phyloP scores from a whole-genome alignment of 2,329 filamentous ascomycete genomes.

The Phialocephala subalpina region DNA sequence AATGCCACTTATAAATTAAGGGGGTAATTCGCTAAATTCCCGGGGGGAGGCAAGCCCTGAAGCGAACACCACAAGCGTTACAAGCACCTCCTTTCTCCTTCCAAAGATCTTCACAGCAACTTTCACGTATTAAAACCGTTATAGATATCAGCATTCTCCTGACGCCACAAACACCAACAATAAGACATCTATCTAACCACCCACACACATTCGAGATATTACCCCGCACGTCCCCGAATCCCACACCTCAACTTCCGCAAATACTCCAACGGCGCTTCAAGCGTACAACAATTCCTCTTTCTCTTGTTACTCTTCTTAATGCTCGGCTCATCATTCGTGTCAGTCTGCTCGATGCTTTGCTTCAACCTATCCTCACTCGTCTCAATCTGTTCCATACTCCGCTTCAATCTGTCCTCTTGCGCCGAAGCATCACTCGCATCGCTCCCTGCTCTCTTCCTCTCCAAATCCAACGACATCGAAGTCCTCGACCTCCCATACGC shows the following conservation, averaged over 20 bases:
- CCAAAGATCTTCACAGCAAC: too few relatives aligned
- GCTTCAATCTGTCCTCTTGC: neutral
- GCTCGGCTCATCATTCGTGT: neutral
- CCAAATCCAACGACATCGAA: neutral
- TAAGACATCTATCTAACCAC: too few relatives aligned
- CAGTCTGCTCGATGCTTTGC: neutral
- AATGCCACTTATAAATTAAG: too few relatives aligned
- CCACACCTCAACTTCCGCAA: constrained; percentile 4
- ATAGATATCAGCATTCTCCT: too few relatives aligned
- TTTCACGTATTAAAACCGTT: too few relatives aligned
- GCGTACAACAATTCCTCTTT: constrained; percentile 9
- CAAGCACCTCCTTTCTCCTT: too few relatives aligned
- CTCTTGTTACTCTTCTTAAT: neutral
- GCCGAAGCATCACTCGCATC: neutral
- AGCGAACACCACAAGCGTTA: too few relatives aligned
- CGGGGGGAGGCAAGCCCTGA: too few relatives aligned
- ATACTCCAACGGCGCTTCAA: constrained; percentile 1
- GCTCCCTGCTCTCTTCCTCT: neutral
- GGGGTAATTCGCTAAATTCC: too few relatives aligned
- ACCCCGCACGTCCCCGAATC: neutral
- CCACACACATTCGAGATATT: neutral
- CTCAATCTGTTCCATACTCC: neutral
- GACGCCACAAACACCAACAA: too few relatives aligned
- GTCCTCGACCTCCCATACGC: neutral
- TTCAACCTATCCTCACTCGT: neutral